A percentile compares a stretch with the other conserved stretches of the same genome.
Evolutionary conservation across 192 early-diverging fungal species (phyloP).

Genomic region (Mortierella hygrophila): DNA sequence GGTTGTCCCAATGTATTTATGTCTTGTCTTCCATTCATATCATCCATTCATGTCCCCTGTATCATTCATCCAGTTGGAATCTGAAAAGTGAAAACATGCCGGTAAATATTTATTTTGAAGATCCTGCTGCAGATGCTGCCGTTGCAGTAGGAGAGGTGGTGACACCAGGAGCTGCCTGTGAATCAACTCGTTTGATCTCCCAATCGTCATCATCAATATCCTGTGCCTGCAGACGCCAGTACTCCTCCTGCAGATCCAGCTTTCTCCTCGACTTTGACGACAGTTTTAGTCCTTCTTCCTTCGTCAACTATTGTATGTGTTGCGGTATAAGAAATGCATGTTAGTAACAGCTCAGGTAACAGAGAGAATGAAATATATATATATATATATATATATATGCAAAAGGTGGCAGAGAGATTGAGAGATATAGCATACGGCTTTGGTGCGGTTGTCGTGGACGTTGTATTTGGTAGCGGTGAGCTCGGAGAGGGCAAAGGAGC

Average conservation of each 20-base stretch:
- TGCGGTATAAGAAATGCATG: not conserved
- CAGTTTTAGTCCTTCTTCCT: conserved; percentile 69
- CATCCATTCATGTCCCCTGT: too few species aligned
- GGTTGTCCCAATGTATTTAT: too few species aligned
- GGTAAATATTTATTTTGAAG: not conserved
- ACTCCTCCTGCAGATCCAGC: conserved; percentile 80
- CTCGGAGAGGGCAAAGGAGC: conserved; percentile 77
- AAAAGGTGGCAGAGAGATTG: not conserved
- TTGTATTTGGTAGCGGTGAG: conserved; percentile 85
- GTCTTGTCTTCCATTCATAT: too few species aligned
- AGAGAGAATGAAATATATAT: too few species aligned
- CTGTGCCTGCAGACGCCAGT: conserved; percentile 64
- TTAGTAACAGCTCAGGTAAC: not conserved
- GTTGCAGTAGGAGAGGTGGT: conserved; percentile 31
- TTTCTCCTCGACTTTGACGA: conserved; percentile 64
- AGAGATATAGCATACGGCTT: conserved; percentile 44
- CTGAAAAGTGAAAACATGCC: too few species aligned
- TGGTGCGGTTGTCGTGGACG: conserved; percentile 71
- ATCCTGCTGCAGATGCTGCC: not conserved
- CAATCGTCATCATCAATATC: conserved; percentile 48
- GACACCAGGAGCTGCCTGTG: conserved; percentile 30
- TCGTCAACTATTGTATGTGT: conserved; percentile 50
- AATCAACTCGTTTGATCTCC: conserved; percentile 54
- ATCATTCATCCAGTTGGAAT: too few species aligned
- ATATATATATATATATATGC: too few species aligned